Conservation (phyloP, 768 basidiomycete species). For the Suillus subluteus region DNA sequence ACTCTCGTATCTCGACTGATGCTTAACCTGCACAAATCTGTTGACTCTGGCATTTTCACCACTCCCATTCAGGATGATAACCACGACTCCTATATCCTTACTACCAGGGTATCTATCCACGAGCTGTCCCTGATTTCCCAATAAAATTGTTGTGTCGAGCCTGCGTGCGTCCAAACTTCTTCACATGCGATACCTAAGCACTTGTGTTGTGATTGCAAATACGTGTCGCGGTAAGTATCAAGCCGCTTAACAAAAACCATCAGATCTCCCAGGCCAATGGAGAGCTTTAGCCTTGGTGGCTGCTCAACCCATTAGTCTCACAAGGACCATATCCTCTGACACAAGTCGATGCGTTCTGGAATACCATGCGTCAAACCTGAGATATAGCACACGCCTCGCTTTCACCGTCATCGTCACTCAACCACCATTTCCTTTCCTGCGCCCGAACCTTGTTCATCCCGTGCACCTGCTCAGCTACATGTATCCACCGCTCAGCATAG, state of each 20-base stretch:
- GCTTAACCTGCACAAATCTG: conserved; percentile 54
- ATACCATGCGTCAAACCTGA: not conserved
- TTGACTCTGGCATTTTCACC: conserved; percentile 19
- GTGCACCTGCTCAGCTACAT: conserved; percentile 2
- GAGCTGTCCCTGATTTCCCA: not conserved
- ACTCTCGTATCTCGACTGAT: conserved; percentile 59
- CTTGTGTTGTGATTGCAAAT: not conserved
- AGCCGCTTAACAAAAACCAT: not conserved
- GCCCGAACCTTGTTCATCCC: conserved; percentile 10
- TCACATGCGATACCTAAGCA: not conserved
- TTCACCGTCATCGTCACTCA: not conserved
- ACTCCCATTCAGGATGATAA: not conserved
- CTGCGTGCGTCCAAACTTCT: not conserved
- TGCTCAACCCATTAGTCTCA: not conserved
- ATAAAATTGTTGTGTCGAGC: not conserved
- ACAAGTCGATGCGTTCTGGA: not conserved
- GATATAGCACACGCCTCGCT: not conserved
- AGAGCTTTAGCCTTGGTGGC: not conserved
- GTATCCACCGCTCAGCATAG: conserved; percentile 9
- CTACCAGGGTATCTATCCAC: not conserved
- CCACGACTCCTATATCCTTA: not conserved
- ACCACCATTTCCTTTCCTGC: conserved; percentile 13
- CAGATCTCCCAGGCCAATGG: not conserved
- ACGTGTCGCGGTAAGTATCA: not conserved
- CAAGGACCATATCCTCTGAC: not conserved